phyloP scores from a whole-genome alignment of 2,329 filamentous ascomycete species.

The Tolypocladium guangdongense region DNA sequence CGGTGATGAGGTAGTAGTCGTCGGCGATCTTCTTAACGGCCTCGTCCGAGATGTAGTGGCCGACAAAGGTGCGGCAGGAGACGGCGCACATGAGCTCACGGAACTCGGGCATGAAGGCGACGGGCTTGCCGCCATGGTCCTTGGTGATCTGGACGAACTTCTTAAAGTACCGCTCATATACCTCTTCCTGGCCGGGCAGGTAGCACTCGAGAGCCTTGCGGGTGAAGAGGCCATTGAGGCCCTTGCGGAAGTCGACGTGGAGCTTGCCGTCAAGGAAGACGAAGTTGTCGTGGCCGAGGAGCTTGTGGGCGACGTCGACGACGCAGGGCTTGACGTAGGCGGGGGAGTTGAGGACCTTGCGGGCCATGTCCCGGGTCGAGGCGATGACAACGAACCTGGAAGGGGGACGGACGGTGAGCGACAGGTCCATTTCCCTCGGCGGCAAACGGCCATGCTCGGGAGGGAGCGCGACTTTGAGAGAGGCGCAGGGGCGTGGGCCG shows the following conservation, averaged over 20 bases:
- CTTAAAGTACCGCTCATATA: conserved; percentile 80
- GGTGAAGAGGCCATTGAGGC: conserved; percentile 88
- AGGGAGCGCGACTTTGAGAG: no score
- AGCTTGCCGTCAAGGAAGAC: conserved; percentile 93
- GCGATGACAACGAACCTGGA: conserved; percentile 90
- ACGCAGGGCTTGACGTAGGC: conserved; percentile 89
- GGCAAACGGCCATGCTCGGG: not conserved
- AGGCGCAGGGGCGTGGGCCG: not conserved
- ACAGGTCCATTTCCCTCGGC: not conserved
- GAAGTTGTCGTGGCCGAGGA: conserved; percentile 87
- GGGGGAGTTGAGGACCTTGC: conserved; percentile 95
- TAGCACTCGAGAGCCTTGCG: conserved; percentile 79
- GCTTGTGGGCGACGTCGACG: conserved; percentile 87
- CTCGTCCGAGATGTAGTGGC: conserved; percentile 86
- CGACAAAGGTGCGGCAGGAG: conserved; percentile 93
- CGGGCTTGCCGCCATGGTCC: conserved; percentile 58
- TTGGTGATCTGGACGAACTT: conserved; percentile 67
- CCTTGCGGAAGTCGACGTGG: conserved; percentile 95
- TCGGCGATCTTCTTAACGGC: conserved; percentile 89
- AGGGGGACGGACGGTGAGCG: not conserved
- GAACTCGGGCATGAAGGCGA: conserved; percentile 85
- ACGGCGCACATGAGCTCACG: conserved; percentile 92
- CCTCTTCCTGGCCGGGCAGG: conserved; percentile 83
- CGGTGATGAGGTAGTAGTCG: conserved; percentile 95
- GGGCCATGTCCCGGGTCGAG: conserved; percentile 85